Conservation (phyloP, 305 asterid genomes). For the Fraxinus sp. region DNA sequence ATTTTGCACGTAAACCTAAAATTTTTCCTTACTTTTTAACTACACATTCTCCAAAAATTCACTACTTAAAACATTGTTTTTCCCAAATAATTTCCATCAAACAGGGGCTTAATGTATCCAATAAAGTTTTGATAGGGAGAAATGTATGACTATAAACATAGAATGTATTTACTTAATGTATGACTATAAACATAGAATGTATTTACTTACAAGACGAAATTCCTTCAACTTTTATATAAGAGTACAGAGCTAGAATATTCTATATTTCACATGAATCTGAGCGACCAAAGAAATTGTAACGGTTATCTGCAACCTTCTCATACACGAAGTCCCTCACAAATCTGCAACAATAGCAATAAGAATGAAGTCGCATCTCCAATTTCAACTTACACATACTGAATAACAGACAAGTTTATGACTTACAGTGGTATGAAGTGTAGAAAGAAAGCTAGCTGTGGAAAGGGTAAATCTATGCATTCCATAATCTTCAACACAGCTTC, state of each 20-base stretch:
- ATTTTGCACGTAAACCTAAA: not conserved
- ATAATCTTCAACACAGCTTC: constrained; percentile 87
- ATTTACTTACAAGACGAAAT: constrained; percentile 17
- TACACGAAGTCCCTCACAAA: constrained; percentile 72
- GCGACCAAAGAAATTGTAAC: constrained; percentile 79
- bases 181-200: not conserved
- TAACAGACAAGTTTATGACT: constrained; percentile 30
- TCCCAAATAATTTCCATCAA: not conserved
- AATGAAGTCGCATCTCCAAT: constrained; percentile 13
- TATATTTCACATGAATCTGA: constrained; percentile 78
- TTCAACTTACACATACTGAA: constrained; percentile 7
- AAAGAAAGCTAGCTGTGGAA: constrained; percentile 77
- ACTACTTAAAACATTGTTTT: not conserved
- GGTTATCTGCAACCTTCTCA: constrained; percentile 81
- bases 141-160: not conserved
- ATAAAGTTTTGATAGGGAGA: not conserved
- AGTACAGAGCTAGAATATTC: constrained; percentile 22
- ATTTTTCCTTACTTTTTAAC: not conserved
- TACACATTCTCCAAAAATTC: not conserved
- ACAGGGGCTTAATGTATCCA: not conserved
- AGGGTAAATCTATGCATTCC: constrained; percentile 80
- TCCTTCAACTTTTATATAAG: constrained; percentile 5
- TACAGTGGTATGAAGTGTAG: constrained; percentile 75
- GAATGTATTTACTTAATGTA: too few relatives aligned
- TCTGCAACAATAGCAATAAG: constrained; percentile 48